These are phyloP conservation scores for Solanum medicagineum DNA, from an alignment of 257 asterid genomes.

Conservation along the genomic window DNA sequence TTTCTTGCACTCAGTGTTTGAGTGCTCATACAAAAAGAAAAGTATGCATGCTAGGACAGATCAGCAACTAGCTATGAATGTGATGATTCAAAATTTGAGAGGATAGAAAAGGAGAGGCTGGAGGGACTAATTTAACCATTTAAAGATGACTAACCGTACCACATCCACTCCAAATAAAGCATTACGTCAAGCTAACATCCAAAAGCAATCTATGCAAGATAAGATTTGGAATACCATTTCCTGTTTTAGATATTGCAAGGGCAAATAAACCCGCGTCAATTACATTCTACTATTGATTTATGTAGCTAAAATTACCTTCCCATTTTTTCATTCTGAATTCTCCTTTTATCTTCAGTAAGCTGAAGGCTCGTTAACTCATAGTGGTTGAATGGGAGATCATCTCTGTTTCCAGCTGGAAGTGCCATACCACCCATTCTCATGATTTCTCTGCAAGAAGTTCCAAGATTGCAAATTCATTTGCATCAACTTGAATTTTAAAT, in stretches of 20 bases:
- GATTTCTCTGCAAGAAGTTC: conserved; percentile 33
- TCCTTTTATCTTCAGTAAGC: conserved; percentile 32
- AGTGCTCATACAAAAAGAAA: neutral
- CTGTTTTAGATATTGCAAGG: neutral
- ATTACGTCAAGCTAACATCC: neutral
- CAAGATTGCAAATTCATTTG: neutral
- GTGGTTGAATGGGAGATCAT: conserved; percentile 5
- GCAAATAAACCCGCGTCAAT: neutral
- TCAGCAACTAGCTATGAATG: neutral
- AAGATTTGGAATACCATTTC: neutral
- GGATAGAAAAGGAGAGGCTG: neutral
- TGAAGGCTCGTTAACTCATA: conserved; percentile 27
- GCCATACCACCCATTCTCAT: conserved; percentile 40
- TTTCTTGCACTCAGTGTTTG: neutral
- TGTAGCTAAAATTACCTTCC: conserved; percentile 38
- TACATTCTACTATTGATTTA: neutral
- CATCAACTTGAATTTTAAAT: neutral
- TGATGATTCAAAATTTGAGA: neutral
- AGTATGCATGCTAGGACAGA: neutral
- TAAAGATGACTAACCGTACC: neutral
- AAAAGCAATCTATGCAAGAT: neutral
- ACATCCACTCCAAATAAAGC: neutral
- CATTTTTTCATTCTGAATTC: conserved; percentile 24
- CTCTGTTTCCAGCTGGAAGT: conserved; percentile 21
- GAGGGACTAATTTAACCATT: neutral